These are phyloP conservation scores for Leucosporidium scottii DNA, from an alignment of 768 basidiomycete species.

Conservation along the genomic window DNA sequence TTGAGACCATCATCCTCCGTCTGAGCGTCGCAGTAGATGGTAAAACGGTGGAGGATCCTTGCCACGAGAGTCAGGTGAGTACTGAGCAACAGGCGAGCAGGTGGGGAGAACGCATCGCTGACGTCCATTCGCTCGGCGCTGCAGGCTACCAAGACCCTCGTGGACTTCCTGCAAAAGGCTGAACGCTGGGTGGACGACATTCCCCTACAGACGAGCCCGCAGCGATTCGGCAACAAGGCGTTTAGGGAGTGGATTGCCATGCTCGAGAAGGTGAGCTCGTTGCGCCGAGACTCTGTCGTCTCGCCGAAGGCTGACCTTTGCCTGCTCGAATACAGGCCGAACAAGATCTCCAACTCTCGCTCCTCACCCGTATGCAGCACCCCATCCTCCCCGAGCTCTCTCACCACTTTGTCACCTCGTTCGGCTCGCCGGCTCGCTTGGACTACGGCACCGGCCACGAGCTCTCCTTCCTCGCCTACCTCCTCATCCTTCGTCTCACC, in stretches of 20 bases:
- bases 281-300: constrained; percentile 3
- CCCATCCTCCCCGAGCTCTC: constrained; percentile 57
- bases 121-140: not conserved
- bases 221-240: constrained; percentile 64
- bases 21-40: constrained; percentile 69
- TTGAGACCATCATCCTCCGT: constrained; percentile 61
- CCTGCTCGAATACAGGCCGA: constrained; percentile 47
- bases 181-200: constrained; percentile 72
- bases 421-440: constrained; percentile 82
- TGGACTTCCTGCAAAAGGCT: constrained; percentile 58
- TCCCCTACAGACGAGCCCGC: constrained; percentile 52
- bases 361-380: constrained; percentile 50
- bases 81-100: not conserved
- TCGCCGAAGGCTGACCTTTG: not conserved
- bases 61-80: constrained; percentile 56
- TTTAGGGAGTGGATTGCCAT: constrained; percentile 77
- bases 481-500: constrained; percentile 43
- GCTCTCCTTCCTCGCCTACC: constrained; percentile 49
- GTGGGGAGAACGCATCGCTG: not conserved
- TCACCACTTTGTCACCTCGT: constrained; percentile 72
- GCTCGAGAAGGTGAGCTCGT: constrained; percentile 56
- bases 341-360: constrained; percentile 49
- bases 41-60: constrained; percentile 62
- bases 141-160: constrained; percentile 45
- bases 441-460: constrained; percentile 98